Base-by-base conservation (phyloP, 768 basidiomycete genomes). In the Collybiopsis luxurians region DNA sequence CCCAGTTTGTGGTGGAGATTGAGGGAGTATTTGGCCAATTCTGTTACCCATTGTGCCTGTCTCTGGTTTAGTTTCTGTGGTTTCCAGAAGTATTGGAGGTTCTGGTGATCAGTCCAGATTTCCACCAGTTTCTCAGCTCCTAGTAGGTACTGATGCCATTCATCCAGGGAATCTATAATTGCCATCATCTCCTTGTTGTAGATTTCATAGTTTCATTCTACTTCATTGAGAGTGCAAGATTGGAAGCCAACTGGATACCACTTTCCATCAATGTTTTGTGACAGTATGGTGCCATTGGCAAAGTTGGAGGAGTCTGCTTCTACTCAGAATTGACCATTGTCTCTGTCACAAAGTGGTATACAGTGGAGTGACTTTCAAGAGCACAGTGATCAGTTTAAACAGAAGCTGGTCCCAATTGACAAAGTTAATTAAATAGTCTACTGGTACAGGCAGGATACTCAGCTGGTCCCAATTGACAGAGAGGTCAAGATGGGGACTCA, bases 161-260 rank as follows among this genome's bases (percentile, higher is more conserved):
- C 61, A 4, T 64, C 53, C 1, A 75, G 56, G 3, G 71, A 68
- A 17, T 64, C n/a, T 19, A 80, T 69, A 12, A 80, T 77, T 0
- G 75, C 73, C 7, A 79, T 66, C 4, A 80, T 50, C 63, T 81
- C 78, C 53, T 70, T 69, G 63, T 81, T 74, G 50, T 76, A 69
- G 50, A 73, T 69, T 13, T 72, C 64, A 56, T 72, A 72, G 59
- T 73, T 72, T 6, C 58, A 42, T 58, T 81, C 71, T 0, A 69
- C 67, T 0, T 59, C 30, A 11, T 57, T 63, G 15, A 68, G 48
- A 9, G 60, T 24, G n/a, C 64, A 56, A 0, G 71, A 77, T 0
- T 66, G 58, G 52, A 69, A 80, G 0, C 68, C 71, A 4, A 78
- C 63, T 0, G 76, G 75, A 3, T 69, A 67, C 64, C 67, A 71